Percentiles rank a stretch among this genome's conserved stretches.
phyloP scores from a whole-genome alignment of 2,329 filamentous ascomycete species.

The Calonectria hongkongensis region DNA sequence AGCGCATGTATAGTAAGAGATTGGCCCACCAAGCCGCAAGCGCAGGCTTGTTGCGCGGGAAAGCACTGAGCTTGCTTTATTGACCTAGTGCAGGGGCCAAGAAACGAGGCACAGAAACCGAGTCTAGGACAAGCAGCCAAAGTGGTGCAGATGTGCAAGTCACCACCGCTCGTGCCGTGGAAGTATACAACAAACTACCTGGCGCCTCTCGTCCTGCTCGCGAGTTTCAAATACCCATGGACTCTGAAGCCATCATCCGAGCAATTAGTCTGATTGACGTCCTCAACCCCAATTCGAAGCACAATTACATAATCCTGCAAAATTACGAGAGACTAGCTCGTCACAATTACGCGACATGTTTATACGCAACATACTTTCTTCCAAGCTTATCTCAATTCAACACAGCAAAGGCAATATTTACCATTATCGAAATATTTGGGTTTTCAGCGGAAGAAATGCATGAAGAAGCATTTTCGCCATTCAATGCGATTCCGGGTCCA shows the following conservation, averaged over 20 bases:
- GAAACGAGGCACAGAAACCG: slow-evolving; percentile 7
- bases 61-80: background rate
- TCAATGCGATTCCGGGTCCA: slow-evolving; percentile 9
- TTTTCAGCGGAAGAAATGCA: slow-evolving; percentile 16
- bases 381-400: background rate
- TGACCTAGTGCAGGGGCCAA: background rate
- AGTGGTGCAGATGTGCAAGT: background rate
- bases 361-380: slow-evolving; percentile 9
- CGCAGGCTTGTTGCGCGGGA: background rate
- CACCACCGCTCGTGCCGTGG: slow-evolving; percentile 5
- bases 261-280: background rate
- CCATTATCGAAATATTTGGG: slow-evolving; percentile 13
- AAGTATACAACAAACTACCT: background rate
- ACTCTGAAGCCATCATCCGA: background rate
- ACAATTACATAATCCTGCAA: slow-evolving; percentile 11
- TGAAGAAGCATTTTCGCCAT: slow-evolving; percentile 20
- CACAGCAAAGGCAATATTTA: slow-evolving; percentile 1
- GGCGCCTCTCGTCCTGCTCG: background rate
- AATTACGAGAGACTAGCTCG: slow-evolving; percentile 7
- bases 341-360: slow-evolving; percentile 16
- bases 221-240: background rate
- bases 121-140: background rate
- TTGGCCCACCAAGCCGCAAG: background rate
- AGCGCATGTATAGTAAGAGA: slow-evolving; percentile 16
- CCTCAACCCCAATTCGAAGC: background rate